Conservation (phyloP, 2,329 filamentous ascomycete species). For the Fulvia fulva region DNA sequence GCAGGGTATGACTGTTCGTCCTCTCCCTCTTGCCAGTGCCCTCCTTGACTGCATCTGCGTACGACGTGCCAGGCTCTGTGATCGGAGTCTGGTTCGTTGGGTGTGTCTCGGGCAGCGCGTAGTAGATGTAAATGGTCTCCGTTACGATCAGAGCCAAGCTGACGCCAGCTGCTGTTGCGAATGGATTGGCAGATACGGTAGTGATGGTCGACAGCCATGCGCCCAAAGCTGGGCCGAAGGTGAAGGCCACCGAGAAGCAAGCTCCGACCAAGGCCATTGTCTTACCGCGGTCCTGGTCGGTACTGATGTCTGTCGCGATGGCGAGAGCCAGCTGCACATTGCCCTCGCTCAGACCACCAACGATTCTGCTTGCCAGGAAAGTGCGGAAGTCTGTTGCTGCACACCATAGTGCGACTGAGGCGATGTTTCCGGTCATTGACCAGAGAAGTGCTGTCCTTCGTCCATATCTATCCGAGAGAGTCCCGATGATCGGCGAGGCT, state of each 20-base stretch:
- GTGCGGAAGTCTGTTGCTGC: conserved; percentile 90
- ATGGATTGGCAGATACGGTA: conserved; percentile 81
- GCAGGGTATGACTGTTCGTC: conserved; percentile 77
- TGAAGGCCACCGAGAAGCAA: conserved; percentile 96
- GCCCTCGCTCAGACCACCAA: conserved; percentile 91
- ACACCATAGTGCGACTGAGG: conserved; percentile 92
- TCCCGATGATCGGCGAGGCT: conserved; percentile 86
- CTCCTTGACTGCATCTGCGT: conserved; percentile 21
- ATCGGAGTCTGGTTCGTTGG: conserved; percentile 34
- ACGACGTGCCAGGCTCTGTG: conserved; percentile 24
- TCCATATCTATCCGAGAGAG: conserved; percentile 82
- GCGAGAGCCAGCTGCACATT: conserved; percentile 95
- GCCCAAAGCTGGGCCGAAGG: conserved; percentile 87
- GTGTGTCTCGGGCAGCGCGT: conserved; percentile 80
- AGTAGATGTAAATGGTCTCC: conserved; percentile 86
- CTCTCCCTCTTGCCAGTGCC: conserved; percentile 40
- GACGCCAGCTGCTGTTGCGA: conserved; percentile 86
- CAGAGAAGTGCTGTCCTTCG: conserved; percentile 80
- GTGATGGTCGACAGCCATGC: conserved; percentile 77
- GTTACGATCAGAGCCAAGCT: conserved; percentile 77
- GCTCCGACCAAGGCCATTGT: conserved; percentile 96
- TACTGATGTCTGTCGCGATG: conserved; percentile 93
- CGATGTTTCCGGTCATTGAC: conserved; percentile 89
- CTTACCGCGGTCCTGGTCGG: conserved; percentile 74
- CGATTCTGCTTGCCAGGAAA: conserved; percentile 86